Evolutionary conservation across 371 early-diverging fungal genomes (phyloP).

Genomic region (Smittium culicis): DNA sequence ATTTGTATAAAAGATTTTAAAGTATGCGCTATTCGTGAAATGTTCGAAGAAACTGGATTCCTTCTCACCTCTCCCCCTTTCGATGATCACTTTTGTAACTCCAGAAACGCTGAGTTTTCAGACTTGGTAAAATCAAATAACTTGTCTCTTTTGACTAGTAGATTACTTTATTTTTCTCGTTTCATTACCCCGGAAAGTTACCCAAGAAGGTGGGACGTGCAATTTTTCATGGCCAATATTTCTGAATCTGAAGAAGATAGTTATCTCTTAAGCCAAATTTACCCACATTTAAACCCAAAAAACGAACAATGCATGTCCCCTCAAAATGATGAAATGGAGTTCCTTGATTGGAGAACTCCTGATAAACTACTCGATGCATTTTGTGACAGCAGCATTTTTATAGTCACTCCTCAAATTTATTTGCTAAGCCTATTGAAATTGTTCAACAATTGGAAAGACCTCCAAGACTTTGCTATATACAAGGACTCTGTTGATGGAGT

Average conservation of each 20-base stretch:
- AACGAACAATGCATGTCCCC: constrained; percentile 20
- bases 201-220: constrained; percentile 52
- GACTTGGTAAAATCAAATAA: constrained; percentile 34
- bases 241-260: constrained; percentile 16
- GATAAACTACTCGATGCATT: constrained; percentile 40
- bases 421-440: constrained; percentile 31
- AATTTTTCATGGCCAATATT: constrained; percentile 50
- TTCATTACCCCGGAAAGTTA: constrained; percentile 63
- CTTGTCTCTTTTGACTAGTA: constrained; percentile 33
- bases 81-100: constrained; percentile 10
- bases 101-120: constrained; percentile 38
- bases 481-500: not conserved
- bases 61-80: constrained; percentile 12
- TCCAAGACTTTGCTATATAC: no score
- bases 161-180: constrained; percentile 43
- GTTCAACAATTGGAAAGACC: constrained; percentile 21
- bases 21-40: constrained; percentile 67
- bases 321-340: constrained; percentile 36
- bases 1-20: constrained; percentile 19
- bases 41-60: constrained; percentile 68
- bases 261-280: constrained; percentile 15
- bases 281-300: constrained; percentile 7
- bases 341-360: constrained; percentile 54
- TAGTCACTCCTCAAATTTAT: constrained; percentile 57
- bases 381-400: constrained; percentile 18